Conservation (phyloP, 2,329 filamentous ascomycete species). For the Ophiostoma populinum region DNA sequence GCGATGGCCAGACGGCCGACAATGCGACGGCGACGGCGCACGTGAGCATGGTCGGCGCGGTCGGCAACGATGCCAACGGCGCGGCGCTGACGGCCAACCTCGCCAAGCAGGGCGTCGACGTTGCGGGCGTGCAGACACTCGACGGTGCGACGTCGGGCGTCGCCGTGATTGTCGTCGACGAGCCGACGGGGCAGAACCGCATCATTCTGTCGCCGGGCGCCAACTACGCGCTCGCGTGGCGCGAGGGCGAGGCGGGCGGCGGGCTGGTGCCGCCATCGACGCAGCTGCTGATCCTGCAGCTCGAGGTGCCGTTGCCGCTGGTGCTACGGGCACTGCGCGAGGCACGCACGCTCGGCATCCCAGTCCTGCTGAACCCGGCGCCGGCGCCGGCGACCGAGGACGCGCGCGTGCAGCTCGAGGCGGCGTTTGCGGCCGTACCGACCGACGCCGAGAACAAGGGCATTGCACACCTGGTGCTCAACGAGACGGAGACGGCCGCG, state of each 20-base stretch:
- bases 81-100: conserved; percentile 40
- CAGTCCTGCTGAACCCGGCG: conserved; percentile 55
- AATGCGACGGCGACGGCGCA: conserved; percentile 18
- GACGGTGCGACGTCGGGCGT: conserved; percentile 47
- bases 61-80: conserved; percentile 53
- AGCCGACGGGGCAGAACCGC: conserved; percentile 55
- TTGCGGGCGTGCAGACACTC: conserved; percentile 28
- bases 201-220: conserved; percentile 60
- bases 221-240: conserved; percentile 33
- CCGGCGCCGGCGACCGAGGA: conserved; percentile 42
- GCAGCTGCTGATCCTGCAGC: conserved; percentile 39
- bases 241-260: conserved; percentile 19
- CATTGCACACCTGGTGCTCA: conserved; percentile 52
- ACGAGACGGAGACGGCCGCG: conserved; percentile 55
- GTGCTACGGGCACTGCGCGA: conserved; percentile 30
- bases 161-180: conserved; percentile 61
- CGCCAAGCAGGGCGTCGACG: conserved; percentile 42
- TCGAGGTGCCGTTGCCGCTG: conserved; percentile 38
- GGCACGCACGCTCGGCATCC: conserved; percentile 22
- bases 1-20: conserved; percentile 16
- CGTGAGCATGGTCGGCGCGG: conserved; percentile 58
- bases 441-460: conserved; percentile 13
- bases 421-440: conserved; percentile 22
- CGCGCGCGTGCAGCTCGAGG: conserved; percentile 37
- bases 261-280: conserved; percentile 20